Evolutionary conservation across 2,329 filamentous ascomycete genomes (phyloP), one percentile per base, ranked within the genome.

Genomic region (Epichloe gansuensis): DNA sequence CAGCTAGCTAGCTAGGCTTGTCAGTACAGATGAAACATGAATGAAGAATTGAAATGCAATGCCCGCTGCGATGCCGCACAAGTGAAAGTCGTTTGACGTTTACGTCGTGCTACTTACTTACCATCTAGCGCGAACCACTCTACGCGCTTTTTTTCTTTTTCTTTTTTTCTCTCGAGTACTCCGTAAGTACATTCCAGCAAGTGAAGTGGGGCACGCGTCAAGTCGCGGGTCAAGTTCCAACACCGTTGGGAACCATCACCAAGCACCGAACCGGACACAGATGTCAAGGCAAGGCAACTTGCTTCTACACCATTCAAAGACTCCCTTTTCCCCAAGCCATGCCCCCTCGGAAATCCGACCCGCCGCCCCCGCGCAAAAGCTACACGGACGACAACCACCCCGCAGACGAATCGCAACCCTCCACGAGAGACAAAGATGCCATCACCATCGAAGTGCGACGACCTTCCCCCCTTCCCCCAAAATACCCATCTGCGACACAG

Each of bases 291-390:
- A n/a, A 39, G n/a, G n/a, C 5, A 12, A 12, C 37, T 3, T 13
- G 17, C 12, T 15, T 2, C 37, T 2, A n/a, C 37, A 13, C 35
- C 53, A 54, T 54, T 59, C 52, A 46, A 48, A 51, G 42, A 43
- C 23, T 23, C 7, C 49, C 48, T 35, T 12, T 12, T 9, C 31
- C 17, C 34, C 17, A 21, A 25, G 7, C 31, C 52, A 81, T 82
- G 79, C 75, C 78, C 47, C 72, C 78, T 28, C 73, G 75, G 51
- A 83, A 82, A 64, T 76, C 72, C 57, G 77, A 79, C 58, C 60
- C 67, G 31, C 9, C 42, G 23, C 4, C 12, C 13, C 12, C 44
- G 44, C 23, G 70, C 67, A 72, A 76, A 57, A 69, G 69, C 44
- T 73, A 75, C 11, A 69, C 68, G 31, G 67, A 69, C 56, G 74